Conservation (phyloP, 768 basidiomycete genomes). For the Krasilnikovozyma curviuscula region DNA sequence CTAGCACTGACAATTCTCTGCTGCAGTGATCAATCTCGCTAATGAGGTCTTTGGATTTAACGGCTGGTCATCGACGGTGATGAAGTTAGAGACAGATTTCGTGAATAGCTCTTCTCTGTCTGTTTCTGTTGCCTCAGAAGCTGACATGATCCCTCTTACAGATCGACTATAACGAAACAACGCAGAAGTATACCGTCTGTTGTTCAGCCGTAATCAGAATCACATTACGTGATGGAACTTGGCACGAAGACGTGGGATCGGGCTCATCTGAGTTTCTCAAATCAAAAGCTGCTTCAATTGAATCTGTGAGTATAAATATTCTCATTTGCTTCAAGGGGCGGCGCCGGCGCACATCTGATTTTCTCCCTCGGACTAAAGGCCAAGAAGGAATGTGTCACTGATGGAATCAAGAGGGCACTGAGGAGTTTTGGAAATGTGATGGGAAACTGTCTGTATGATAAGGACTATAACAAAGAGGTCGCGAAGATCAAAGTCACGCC, state of each 20-base stretch:
- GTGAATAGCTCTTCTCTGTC: conserved; percentile 20
- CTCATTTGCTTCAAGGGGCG: too few relatives aligned
- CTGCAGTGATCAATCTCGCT: conserved; percentile 60
- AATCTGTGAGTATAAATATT: conserved; percentile 74
- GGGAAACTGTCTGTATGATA: conserved; percentile 96
- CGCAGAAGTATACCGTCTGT: conserved; percentile 35
- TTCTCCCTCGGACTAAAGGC: conserved; percentile 37
- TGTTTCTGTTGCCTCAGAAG: too few relatives aligned
- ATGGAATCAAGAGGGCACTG: conserved; percentile 75
- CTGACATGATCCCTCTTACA: too few relatives aligned
- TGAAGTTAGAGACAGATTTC: conserved; percentile 40
- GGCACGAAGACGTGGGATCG: conserved; percentile 88
- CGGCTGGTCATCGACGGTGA: conserved; percentile 71
- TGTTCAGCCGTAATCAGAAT: conserved; percentile 44
- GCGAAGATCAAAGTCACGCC: conserved; percentile 67
- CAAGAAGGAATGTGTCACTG: conserved; percentile 96
- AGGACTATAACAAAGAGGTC: conserved; percentile 63
- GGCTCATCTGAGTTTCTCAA: conserved; percentile 62
- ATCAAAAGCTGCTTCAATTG: conserved; percentile 67
- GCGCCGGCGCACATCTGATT: too few relatives aligned
- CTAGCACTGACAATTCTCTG: not conserved
- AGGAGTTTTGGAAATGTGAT: conserved; percentile 84
- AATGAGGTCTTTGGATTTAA: conserved; percentile 98
- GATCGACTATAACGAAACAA: conserved; percentile 52
- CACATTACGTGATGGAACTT: conserved; percentile 67